These are phyloP conservation scores for Onygenales sp. DNA, from an alignment of 2,329 filamentous ascomycete genomes.

Conservation along the genomic window DNA sequence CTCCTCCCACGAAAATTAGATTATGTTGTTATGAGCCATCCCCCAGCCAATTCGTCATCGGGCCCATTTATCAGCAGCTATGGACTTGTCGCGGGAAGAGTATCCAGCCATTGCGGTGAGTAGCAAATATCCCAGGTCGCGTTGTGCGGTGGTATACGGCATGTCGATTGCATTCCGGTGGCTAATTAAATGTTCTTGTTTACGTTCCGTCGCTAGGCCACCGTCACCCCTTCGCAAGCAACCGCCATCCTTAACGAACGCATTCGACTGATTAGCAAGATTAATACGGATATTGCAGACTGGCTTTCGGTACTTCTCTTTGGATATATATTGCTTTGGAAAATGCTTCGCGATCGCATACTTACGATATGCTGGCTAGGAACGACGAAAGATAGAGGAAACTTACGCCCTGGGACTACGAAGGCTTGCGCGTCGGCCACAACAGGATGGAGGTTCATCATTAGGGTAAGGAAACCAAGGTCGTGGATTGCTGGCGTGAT, in stretches of 20 bases:
- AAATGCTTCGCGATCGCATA: conserved; percentile 4
- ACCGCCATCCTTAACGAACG: conserved; percentile 76
- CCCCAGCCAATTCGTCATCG: not conserved
- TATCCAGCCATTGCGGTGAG: conserved; percentile 92
- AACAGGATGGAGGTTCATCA: conserved; percentile 67
- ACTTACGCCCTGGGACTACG: conserved; percentile 73
- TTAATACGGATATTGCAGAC: conserved; percentile 88
- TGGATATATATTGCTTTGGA: not conserved
- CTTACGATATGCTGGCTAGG: conserved; percentile 44
- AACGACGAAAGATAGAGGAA: conserved; percentile 86
- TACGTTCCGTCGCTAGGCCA: conserved; percentile 46
- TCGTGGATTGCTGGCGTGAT: not conserved
- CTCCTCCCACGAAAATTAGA: not conserved
- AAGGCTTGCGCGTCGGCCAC: conserved; percentile 66
- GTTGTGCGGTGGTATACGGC: not conserved
- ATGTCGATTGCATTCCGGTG: not conserved
- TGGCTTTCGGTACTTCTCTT: conserved; percentile 71
- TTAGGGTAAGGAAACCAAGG: conserved; percentile 59
- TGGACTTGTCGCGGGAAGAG: conserved; percentile 76
- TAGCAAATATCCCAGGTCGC: conserved; percentile 9
- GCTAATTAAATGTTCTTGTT: conserved; percentile 8
- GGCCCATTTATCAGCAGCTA: conserved; percentile 24
- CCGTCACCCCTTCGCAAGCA: conserved; percentile 72
- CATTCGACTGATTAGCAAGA: conserved; percentile 71
- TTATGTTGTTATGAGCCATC: not conserved